Base-by-base conservation (phyloP, 2,329 filamentous ascomycete species). In the Aspergillus ustus region DNA sequence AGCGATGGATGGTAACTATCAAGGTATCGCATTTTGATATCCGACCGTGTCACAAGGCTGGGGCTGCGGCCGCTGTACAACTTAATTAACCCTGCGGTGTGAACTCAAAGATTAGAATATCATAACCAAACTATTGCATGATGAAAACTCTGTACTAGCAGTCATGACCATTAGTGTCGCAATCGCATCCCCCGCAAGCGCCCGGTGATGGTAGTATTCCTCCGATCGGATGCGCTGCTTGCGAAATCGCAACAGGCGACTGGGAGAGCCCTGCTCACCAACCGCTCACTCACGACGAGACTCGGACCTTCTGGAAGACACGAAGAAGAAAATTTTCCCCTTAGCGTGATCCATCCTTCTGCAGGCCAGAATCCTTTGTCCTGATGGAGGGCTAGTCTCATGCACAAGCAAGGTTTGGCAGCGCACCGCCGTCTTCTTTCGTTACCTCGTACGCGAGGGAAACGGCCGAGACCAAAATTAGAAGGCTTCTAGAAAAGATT, bases 401-500 rank as follows among this genome's bases (percentile, higher is more conserved):
- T 50, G 25, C 48, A 19, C 20, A n/a, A 46, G 9, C 34, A 46
- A 20, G 7, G 17, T 46, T 46, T 25, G 13, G 37, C 51, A 43
- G 20, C 53, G 34, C 29, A 49, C 7, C 20, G 48, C 34, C 29
- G 28, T 50, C 43, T 55, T 57, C 48, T 37, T 28, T 37, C 34
- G 59, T 40, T 15, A 40, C 11, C 15, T 40, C 11, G 34, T 54
- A 34, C 48, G 51, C n/a, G 52, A 50, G 44, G 45, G 34, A 52
- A 17, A 43, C 44, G 29, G 45, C 46, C 29, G 45, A 46, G 40
- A 51, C 64, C 66, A 67, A 63, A 64, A 48, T 62, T 66, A 68
- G 66, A 60, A 68, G 61, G 63, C 54, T 68, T 68, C 66, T 64
- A 52, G 63, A 67, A 66, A 28, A 65, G 59, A 37, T 53, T 57